phyloP scores from a whole-genome alignment of 305 asterid genomes.

The Fraxinus floribunda region DNA sequence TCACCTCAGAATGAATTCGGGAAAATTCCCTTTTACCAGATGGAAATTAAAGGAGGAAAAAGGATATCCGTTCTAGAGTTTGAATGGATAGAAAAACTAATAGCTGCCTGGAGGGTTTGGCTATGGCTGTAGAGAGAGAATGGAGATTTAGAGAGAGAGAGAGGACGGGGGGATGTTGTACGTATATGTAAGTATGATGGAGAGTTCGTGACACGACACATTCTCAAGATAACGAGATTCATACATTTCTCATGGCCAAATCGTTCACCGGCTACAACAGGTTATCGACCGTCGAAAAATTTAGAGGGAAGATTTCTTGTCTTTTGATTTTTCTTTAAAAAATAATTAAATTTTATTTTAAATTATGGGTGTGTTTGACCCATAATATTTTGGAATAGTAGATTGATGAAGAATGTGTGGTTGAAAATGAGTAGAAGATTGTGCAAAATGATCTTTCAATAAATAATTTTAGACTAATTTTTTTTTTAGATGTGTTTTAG shows the following conservation, averaged over 20 bases:
- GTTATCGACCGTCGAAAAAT: neutral
- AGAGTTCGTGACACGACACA: neutral
- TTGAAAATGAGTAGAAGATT: too few relatives aligned
- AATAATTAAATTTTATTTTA: too few relatives aligned
- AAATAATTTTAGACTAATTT: too few relatives aligned
- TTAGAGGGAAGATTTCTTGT: neutral
- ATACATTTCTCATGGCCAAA: neutral
- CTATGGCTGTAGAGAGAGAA: neutral
- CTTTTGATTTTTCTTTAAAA: too few relatives aligned
- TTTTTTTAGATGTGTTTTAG: too few relatives aligned
- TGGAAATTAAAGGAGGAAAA: neutral
- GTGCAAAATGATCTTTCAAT: too few relatives aligned
- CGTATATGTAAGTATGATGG: neutral
- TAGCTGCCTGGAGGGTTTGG: neutral
- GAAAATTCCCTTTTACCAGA: neutral
- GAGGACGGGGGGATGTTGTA: too few relatives aligned
- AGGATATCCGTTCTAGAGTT: neutral
- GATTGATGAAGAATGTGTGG: too few relatives aligned
- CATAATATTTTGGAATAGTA: too few relatives aligned
- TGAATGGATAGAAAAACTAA: neutral
- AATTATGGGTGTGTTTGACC: too few relatives aligned
- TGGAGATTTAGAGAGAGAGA: neutral
- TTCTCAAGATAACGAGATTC: neutral
- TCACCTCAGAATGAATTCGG: neutral
- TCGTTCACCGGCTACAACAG: neutral